Conservation (phyloP, 78 protist species). For the Protostelium mycophagum region DNA sequence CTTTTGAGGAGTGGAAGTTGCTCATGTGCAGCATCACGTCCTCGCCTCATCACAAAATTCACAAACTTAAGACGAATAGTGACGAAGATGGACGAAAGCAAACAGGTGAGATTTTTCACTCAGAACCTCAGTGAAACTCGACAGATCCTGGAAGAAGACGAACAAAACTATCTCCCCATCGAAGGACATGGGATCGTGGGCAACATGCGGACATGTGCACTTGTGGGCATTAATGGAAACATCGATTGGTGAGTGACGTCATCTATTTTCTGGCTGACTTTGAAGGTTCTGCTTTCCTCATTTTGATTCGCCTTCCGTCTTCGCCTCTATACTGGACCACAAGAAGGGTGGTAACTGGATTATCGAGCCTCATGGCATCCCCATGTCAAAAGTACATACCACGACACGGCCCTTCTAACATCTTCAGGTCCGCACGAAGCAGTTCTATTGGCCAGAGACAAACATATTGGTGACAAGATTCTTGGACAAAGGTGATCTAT, state of each 20-base stretch:
- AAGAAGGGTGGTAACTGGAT: constrained; percentile 52
- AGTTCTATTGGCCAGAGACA: constrained; percentile 53
- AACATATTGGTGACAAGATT: constrained; percentile 42
- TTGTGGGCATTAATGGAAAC: constrained; percentile 27
- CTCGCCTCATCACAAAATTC: too few relatives aligned
- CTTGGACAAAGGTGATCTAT: not conserved
- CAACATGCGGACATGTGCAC: constrained; percentile 52
- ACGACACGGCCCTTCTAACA: not conserved
- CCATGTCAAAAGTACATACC: not conserved
- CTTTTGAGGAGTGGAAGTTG: too few relatives aligned
- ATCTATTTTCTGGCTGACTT: not conserved
- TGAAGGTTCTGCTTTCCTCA: constrained; percentile 38
- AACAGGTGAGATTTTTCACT: not conserved
- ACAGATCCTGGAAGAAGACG: not conserved
- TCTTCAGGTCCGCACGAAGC: constrained; percentile 16
- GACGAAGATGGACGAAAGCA: not conserved
- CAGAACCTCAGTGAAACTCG: not conserved
- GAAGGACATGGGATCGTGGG: constrained; percentile 62
- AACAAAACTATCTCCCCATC: constrained; percentile 30
- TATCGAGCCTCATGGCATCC: constrained; percentile 14
- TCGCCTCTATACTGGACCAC: constrained; percentile 32
- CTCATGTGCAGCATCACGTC: too few relatives aligned
- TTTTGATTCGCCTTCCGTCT: constrained; percentile 54
- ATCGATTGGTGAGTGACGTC: constrained; percentile 16
- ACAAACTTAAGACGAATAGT: too few relatives aligned